Evolutionary conservation across 2,329 filamentous ascomycete species (phyloP), one percentile per base, ranked within the genome.

Genomic region (Furcasterigmium furcatum): DNA sequence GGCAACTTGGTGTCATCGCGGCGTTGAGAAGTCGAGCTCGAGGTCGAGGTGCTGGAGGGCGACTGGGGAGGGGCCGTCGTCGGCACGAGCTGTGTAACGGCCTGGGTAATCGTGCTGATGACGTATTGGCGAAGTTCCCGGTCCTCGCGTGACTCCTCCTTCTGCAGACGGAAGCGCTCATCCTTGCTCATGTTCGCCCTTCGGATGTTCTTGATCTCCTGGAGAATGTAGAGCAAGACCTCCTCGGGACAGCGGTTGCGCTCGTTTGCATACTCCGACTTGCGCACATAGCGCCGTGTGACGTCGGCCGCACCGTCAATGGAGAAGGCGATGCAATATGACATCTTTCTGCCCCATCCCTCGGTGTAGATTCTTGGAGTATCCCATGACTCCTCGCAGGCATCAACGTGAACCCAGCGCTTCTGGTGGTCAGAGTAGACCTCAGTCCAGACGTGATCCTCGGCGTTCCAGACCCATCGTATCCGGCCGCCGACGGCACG

Each of bases 401-500:
- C 85, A 64, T 99, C 94, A 35, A 96, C 91, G 55, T 97, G 92
- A n/a, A 97, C 79, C 94, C 94, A 99, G 62, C 91, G 83, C 64
- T 87, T 85, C 60, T 92, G 87, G 67, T 96, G 91, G 52, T 94
- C 88, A 3, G 91, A 96, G 70, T 96, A 99, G 13, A 97, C 87
- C 59, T 97, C 94, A 1, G 91, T 96, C 94, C 94, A 99, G 21
- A 96, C 89, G 60, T 96, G 89, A 64, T 97, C 94, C 66, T 97
- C 94, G 24, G 87, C 86, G 57, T 97, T 97, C 94, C 94, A 99
- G 10, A 99, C 87, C 94, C 94, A 99, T 59, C 94, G 83, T 20
- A 96, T 91, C 50, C 92, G 82, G 49, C 87, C 88, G 41, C 92
- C 92, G 13, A 97, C 83, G 5, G 94, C 94, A 49, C 92, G 83